phyloP scores from a whole-genome alignment of 768 basidiomycete genomes.

The Serendipita vermifera region DNA sequence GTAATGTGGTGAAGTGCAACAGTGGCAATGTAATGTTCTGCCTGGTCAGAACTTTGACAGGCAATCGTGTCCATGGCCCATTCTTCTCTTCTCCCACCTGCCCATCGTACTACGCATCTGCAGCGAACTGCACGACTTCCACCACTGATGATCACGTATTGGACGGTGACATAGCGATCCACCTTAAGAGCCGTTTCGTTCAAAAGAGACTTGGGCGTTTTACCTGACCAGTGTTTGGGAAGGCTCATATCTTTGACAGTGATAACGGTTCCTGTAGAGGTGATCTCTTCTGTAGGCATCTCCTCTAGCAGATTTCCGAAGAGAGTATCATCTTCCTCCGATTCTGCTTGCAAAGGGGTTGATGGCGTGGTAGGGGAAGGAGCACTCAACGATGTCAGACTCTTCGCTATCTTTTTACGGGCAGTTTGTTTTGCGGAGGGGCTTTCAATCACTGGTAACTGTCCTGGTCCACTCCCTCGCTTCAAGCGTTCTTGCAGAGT shows the following conservation, averaged over 20 bases:
- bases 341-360: too few relatives aligned
- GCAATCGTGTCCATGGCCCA: slow-evolving; percentile 81
- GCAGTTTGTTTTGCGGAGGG: neutral
- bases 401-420: too few relatives aligned
- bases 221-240: slow-evolving; percentile 74
- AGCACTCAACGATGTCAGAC: neutral
- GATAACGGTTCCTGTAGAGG: slow-evolving; percentile 39
- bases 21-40: slow-evolving; percentile 81
- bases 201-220: slow-evolving; percentile 63
- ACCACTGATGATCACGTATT: slow-evolving; percentile 53
- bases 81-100: slow-evolving; percentile 40
- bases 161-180: slow-evolving; percentile 63
- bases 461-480: neutral
- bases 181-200: slow-evolving; percentile 50
- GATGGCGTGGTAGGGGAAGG: neutral
- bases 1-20: slow-evolving; percentile 70
- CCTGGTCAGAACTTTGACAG: slow-evolving; percentile 63
- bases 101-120: slow-evolving; percentile 61
- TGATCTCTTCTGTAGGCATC: slow-evolving; percentile 44
- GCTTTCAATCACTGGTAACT: neutral
- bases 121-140: slow-evolving; percentile 64
- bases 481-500: neutral
- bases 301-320: slow-evolving; percentile 44
- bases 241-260: slow-evolving; percentile 53
- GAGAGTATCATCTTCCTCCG: slow-evolving; percentile 18